Conservation (phyloP, 148 eudicot genomes). For the Arctostaphylos glauca region DNA sequence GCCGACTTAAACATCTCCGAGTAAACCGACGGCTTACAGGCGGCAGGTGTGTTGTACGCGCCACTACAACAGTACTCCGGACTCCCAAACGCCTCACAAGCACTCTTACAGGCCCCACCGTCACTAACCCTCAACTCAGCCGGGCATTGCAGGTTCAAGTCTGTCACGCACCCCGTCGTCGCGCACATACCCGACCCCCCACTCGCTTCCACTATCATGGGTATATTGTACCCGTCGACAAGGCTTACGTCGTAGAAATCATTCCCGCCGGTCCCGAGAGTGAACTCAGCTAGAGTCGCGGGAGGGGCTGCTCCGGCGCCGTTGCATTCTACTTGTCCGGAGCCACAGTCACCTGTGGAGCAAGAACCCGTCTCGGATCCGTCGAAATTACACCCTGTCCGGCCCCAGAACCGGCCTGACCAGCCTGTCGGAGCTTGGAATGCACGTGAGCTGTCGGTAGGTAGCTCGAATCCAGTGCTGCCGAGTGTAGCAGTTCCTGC, state of each 20-base stretch:
- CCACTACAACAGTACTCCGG: conserved; percentile 89
- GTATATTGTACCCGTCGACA: conserved; percentile 85
- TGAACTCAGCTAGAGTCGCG: conserved; percentile 81
- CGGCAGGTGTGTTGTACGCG: conserved; percentile 59
- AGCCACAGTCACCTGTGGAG: conserved; percentile 80
- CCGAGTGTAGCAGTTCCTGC: conserved; percentile 66
- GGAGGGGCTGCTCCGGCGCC: conserved; percentile 88
- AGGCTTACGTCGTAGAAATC: conserved; percentile 94
- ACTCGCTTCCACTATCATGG: conserved; percentile 58
- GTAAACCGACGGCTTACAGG: conserved; percentile 67
- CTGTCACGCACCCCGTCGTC: conserved; percentile 68
- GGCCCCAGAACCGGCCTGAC: conserved; percentile 96
- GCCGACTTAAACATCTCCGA: conserved; percentile 71
- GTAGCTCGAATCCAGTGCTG: conserved; percentile 83
- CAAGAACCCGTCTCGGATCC: conserved; percentile 49
- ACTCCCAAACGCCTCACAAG: conserved; percentile 77
- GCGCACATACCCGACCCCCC: conserved; percentile 77
- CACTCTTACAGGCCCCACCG: conserved; percentile 84
- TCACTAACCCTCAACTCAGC: conserved; percentile 50
- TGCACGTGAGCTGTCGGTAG: conserved; percentile 41
- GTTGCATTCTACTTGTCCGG: conserved; percentile 68
- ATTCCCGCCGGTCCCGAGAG: conserved; percentile 49
- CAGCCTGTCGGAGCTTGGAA: conserved; percentile 83
- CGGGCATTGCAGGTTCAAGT: conserved; percentile 77
- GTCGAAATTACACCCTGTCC: conserved; percentile 69